Conservation (phyloP, 2,329 filamentous ascomycete species). For the Colletotrichum graminicola region DNA sequence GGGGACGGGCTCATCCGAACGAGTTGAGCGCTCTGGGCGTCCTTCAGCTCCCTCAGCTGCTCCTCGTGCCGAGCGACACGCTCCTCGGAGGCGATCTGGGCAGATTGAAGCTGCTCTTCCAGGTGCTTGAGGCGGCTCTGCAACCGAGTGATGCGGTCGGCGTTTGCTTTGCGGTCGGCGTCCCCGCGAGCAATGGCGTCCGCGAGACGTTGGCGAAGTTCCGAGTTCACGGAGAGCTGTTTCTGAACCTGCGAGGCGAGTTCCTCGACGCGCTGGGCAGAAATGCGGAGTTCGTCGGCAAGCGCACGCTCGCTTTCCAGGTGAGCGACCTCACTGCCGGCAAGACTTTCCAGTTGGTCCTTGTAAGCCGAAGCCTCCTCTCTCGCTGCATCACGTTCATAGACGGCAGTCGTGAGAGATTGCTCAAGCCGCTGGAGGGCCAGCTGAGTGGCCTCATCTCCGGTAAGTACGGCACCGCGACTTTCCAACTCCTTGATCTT, state of each 20-base stretch:
- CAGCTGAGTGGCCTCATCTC: constrained; percentile 70
- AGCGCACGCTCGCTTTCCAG: constrained; percentile 73
- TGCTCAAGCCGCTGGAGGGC: constrained; percentile 76
- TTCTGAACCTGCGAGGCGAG: constrained; percentile 82
- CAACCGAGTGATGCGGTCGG: constrained; percentile 84
- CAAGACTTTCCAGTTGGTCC: constrained; percentile 70
- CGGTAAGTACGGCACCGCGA: constrained; percentile 51
- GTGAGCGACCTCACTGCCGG: constrained; percentile 66
- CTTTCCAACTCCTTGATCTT: constrained; percentile 75
- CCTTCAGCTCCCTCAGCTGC: constrained; percentile 80
- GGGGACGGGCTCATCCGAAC: constrained; percentile 73
- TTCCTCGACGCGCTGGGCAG: constrained; percentile 82
- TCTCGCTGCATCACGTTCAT: constrained; percentile 78
- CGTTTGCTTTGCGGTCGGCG: constrained; percentile 82
- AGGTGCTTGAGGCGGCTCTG: constrained; percentile 83
- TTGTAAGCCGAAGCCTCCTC: constrained; percentile 73
- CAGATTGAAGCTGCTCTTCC: constrained; percentile 85
- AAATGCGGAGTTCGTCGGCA: constrained; percentile 77
- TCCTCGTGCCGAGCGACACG: constrained; percentile 87
- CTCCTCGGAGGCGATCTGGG: constrained; percentile 89
- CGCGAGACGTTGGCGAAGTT: constrained; percentile 80
- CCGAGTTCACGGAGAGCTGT: constrained; percentile 83
- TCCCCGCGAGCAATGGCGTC: constrained; percentile 88
- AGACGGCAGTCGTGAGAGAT: constrained; percentile 76
- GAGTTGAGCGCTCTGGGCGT: constrained; percentile 82